Conservation (phyloP, 2,329 filamentous ascomycete genomes). For the Pestalotiopsis sp. region DNA sequence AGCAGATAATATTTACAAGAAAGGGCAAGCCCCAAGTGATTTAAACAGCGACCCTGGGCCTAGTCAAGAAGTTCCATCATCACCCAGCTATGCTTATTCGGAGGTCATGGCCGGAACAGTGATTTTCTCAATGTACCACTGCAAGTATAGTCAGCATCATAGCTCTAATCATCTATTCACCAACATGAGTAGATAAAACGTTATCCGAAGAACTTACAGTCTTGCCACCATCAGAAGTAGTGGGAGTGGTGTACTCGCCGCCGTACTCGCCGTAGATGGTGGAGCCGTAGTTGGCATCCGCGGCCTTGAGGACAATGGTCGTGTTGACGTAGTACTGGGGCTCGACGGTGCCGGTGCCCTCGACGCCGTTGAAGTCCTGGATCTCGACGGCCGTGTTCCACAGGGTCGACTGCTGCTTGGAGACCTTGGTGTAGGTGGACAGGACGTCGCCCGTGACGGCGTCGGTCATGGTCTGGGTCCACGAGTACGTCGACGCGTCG, state of each 20-base stretch:
- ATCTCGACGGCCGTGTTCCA: slow-evolving; percentile 11
- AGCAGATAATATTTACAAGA: not conserved
- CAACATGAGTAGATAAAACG: not conserved
- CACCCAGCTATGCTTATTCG: not conserved
- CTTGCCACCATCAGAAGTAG: slow-evolving; percentile 5
- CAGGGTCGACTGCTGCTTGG: slow-evolving; percentile 7
- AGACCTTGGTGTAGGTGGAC: slow-evolving; percentile 12
- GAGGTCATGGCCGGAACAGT: slow-evolving; percentile 11
- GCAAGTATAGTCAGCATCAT: not conserved
- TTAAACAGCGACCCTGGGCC: too few relatives aligned
- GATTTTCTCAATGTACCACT: slow-evolving; percentile 11
- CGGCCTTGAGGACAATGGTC: slow-evolving; percentile 10
- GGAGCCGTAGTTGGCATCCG: not conserved
- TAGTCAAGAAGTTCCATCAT: not conserved
- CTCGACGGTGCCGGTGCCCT: slow-evolving; percentile 6
- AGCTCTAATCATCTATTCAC: not conserved
- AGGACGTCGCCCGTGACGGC: slow-evolving; percentile 10
- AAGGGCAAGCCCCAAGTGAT: not conserved
- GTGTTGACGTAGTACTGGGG: slow-evolving; percentile 11
- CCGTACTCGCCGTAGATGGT: slow-evolving; percentile 5
- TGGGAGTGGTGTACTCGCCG: slow-evolving; percentile 2
- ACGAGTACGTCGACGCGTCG: slow-evolving; percentile 5
- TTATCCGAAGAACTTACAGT: slow-evolving; percentile 2
- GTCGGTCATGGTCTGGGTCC: slow-evolving; percentile 13
- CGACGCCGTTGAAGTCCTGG: slow-evolving; percentile 8